These are phyloP conservation scores for Biancaea sappan DNA, from an alignment of 306 rosid genomes.

Conservation along the genomic window DNA sequence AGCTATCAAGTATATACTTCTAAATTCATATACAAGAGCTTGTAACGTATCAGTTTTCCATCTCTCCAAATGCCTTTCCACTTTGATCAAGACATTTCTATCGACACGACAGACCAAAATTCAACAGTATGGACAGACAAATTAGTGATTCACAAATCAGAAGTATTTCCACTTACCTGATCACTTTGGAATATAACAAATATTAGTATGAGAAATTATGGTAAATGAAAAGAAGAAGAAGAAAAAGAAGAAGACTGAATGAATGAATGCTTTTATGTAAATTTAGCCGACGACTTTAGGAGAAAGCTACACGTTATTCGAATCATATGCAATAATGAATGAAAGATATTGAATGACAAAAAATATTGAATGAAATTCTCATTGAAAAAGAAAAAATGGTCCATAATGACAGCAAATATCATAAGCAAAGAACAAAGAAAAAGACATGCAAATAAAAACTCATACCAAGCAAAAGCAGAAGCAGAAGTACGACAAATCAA, in stretches of 20 bases:
- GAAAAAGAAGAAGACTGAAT: too few relatives aligned
- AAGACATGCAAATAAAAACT: conserved; percentile 8
- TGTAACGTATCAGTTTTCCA: not conserved
- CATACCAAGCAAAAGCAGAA: not conserved
- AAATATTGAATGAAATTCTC: not conserved
- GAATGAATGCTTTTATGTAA: conserved; percentile 25
- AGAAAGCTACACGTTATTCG: not conserved
- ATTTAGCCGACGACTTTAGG: not conserved
- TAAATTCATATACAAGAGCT: not conserved
- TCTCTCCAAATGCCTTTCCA: not conserved
- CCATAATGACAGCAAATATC: not conserved
- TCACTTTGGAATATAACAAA: conserved; percentile 3
- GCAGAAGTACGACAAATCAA: not conserved
- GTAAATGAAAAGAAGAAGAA: not conserved
- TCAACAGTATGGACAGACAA: not conserved
- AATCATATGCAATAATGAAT: conserved; percentile 30
- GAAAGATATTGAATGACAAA: not conserved
- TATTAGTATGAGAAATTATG: not conserved
- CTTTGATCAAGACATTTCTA: not conserved
- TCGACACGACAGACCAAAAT: not conserved
- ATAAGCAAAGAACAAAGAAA: not conserved
- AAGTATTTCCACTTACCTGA: not conserved
- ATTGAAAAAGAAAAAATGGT: not conserved
- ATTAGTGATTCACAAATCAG: not conserved
- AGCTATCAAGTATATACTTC: not conserved